Evolutionary conservation across 495 filamentous ascomycete species (phyloP).

Genomic region (Cercophora scortea): DNA sequence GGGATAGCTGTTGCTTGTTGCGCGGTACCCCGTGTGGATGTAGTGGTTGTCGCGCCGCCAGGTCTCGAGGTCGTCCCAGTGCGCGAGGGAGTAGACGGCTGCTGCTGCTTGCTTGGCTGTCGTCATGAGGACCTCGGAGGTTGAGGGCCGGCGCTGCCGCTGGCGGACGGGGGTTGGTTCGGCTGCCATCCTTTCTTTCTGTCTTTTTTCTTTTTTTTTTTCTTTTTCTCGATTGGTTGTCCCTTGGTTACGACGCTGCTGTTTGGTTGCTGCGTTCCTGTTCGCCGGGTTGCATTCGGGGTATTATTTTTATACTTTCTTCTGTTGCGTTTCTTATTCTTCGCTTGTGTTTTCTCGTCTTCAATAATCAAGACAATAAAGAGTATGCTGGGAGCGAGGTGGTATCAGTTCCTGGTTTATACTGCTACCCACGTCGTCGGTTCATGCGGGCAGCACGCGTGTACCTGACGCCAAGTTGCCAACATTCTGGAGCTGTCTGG

Average conservation of each 20-base stretch:
- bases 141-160: constrained; percentile 3
- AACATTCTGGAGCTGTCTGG: no score
- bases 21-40: constrained; percentile 35
- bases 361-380: no score
- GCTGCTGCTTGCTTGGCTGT: constrained; percentile 18
- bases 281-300: neutral
- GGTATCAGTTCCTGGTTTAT: no score
- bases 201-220: neutral
- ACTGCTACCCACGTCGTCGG: no score
- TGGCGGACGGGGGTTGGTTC: neutral
- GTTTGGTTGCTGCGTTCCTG: neutral
- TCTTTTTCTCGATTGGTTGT: no score
- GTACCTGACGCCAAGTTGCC: no score
- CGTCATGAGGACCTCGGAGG: constrained; percentile 1
- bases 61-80: constrained; percentile 35
- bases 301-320: no score
- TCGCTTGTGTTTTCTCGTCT: no score
- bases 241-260: no score
- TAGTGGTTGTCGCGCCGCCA: constrained; percentile 42
- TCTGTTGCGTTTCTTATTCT: no score
- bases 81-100: constrained; percentile 16
- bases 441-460: no score
- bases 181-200: neutral
- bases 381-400: no score
- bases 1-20: constrained; percentile 28